Percentiles rank a stretch among this genome's conserved stretches.
Evolutionary conservation across 192 early-diverging fungal species (phyloP).

Genomic region (Gryganskiella cystojenkinii): DNA sequence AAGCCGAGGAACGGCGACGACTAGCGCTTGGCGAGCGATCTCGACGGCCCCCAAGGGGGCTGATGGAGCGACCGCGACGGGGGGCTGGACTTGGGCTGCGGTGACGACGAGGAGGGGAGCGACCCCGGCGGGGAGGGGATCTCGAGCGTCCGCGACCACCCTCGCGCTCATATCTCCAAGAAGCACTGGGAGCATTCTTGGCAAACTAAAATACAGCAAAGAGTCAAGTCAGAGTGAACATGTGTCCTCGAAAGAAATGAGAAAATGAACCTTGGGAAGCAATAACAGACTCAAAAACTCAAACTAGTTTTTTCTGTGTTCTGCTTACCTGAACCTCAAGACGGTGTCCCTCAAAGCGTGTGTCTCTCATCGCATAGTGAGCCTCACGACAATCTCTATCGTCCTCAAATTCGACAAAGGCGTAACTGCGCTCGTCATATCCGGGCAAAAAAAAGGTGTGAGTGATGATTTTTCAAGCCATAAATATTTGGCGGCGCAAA

Average conservation of each 20-base stretch:
- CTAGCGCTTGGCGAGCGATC: conserved; percentile 35
- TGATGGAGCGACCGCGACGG: conserved; percentile 59
- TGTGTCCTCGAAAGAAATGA: not conserved
- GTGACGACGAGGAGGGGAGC: conserved; percentile 56
- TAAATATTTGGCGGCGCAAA: not conserved
- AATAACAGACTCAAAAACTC: not conserved
- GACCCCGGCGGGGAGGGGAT: conserved; percentile 42
- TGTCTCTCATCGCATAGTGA: conserved; percentile 91
- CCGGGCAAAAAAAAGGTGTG: no score
- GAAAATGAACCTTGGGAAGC: not conserved
- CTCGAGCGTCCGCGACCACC: conserved; percentile 47
- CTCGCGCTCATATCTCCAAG: conserved; percentile 82
- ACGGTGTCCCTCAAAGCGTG: conserved; percentile 80
- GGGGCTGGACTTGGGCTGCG: conserved; percentile 33
- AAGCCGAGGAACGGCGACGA: conserved; percentile 36
- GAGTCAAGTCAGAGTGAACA: not conserved
- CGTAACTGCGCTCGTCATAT: conserved; percentile 69
- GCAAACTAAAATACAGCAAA: conserved; percentile 70
- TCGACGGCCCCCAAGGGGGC: no score
- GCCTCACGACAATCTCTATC: conserved; percentile 91
- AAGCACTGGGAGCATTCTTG: conserved; percentile 81
- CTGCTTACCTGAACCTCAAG: conserved; percentile 80
- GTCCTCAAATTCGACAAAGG: conserved; percentile 97
- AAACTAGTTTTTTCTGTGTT: not conserved
- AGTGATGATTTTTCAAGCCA: not conserved